phyloP scores from a whole-genome alignment of 1,284 basidiomycete species.

The Thelephora terrestris region DNA sequence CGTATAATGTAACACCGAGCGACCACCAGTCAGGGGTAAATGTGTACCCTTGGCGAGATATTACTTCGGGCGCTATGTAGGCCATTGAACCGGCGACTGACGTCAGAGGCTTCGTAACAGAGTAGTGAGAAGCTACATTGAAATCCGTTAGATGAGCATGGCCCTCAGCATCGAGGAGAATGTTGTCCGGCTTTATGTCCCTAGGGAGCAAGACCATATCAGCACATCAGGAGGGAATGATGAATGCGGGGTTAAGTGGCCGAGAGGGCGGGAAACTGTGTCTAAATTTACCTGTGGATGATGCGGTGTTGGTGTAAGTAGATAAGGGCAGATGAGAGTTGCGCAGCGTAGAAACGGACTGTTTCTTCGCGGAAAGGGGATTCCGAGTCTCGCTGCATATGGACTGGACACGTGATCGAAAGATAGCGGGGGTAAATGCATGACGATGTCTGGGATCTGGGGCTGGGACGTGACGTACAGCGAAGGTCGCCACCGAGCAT shows the following conservation, averaged over 20 bases:
- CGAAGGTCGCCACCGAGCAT: constrained; percentile 92
- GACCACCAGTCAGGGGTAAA: constrained; percentile 95
- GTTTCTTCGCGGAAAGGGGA: constrained; percentile 42
- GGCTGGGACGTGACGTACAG: constrained; percentile 41
- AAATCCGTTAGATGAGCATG: constrained; percentile 98
- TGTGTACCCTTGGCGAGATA: constrained; percentile 67
- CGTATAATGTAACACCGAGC: constrained; percentile 82
- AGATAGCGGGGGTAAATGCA: neutral
- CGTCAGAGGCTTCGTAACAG: constrained; percentile 74
- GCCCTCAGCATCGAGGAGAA: constrained; percentile 84
- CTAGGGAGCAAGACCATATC: constrained; percentile 37
- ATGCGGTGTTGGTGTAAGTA: neutral
- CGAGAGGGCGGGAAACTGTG: neutral
- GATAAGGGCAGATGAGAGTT: neutral
- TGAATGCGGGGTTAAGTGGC: constrained; percentile 4
- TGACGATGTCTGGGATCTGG: neutral
- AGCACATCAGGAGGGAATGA: constrained; percentile 25
- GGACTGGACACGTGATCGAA: constrained; percentile 26
- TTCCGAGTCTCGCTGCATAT: constrained; percentile 46
- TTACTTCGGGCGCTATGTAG: constrained; percentile 96
- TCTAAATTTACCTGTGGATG: neutral
- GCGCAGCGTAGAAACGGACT: neutral
- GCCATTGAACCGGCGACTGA: constrained; percentile 96
- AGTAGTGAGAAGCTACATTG: constrained; percentile 97
- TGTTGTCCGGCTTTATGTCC: constrained; percentile 96